Evolutionary conservation across 441 rosid genomes (phyloP), one percentile per base, ranked within the genome.

Genomic region (Euphorbia celastroides): DNA sequence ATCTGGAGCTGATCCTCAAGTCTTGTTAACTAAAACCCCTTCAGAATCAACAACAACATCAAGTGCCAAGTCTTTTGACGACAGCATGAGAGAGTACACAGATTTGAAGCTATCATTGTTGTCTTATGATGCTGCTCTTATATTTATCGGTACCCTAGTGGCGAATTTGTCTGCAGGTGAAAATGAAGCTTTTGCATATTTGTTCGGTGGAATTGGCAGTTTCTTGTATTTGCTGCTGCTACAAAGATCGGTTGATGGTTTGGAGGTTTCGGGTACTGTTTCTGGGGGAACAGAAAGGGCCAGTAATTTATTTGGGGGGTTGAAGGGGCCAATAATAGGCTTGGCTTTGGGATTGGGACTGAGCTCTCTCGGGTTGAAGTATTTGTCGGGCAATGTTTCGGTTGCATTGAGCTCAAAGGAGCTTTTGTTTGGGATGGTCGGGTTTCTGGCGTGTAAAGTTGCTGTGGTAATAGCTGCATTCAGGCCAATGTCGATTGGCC

Each of bases 1-100:
- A 71, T 74, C 83, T 1, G 88, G 77, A 7, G 46, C 62, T 3
- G 81, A 83, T 34, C 76, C 76, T 0, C 32, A 61, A 34, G 31
- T 50, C 67, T 60, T 83, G 25, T 60, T 74, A 61, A 64, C 67
- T 70, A 69, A 68, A 71, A 69, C 50, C 64, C 51, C 68, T 48
- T 67, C 58, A 0, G 57, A 77, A 62, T 63, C 82, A 2, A 70
- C 80, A 48, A 70, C 81, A 54, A 57, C 20, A 38, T 23, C 26
- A 22, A 62, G 67, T 69, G 67, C 61, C 36, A 41, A 5, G 3
- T 82, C 90, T 14, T 85, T 76, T 4, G 86, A 90, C 71, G 80
- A 88, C 80, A 90, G 90, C 85, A 83, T 93, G 97, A 87, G 79
- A 78, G 91, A 87, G 62, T 93, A 93, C 28, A 78, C 84, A 48